Conservation (phyloP, 23 red algal species). For the Gracilariopsis chorda region DNA sequence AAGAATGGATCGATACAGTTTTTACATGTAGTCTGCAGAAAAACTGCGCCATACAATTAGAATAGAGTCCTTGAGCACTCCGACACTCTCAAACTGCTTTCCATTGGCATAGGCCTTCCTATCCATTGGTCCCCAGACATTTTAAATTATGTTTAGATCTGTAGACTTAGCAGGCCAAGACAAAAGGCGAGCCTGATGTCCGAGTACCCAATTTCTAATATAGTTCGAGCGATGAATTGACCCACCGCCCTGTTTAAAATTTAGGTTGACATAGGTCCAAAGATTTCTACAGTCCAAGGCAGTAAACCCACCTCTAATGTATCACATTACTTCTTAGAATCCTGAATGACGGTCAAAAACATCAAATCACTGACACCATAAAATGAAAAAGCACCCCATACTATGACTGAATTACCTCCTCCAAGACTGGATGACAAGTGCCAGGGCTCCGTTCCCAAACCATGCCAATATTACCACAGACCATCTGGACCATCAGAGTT, state of each 20-base stretch:
- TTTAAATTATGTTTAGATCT: background rate
- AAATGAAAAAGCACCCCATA: background rate
- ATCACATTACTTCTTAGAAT: background rate
- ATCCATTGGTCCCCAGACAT: background rate
- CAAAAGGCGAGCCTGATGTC: background rate
- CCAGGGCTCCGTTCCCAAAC: background rate
- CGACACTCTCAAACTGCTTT: background rate
- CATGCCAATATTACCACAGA: background rate
- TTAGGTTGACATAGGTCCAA: background rate
- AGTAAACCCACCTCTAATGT: background rate
- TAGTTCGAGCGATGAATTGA: background rate
- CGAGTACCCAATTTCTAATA: background rate
- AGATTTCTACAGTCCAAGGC: background rate
- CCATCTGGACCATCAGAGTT: background rate
- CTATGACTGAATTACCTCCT: background rate
- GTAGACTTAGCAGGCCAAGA: background rate
- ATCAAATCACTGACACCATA: background rate
- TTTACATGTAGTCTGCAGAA: background rate
- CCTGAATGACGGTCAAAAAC: background rate
- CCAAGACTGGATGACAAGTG: background rate
- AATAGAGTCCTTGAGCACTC: background rate
- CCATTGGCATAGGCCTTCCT: background rate
- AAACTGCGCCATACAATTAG: background rate
- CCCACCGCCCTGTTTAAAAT: background rate
- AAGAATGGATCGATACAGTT: background rate